Conservation (phyloP, 257 asterid genomes). For the Nicotiana benthamiana region DNA sequence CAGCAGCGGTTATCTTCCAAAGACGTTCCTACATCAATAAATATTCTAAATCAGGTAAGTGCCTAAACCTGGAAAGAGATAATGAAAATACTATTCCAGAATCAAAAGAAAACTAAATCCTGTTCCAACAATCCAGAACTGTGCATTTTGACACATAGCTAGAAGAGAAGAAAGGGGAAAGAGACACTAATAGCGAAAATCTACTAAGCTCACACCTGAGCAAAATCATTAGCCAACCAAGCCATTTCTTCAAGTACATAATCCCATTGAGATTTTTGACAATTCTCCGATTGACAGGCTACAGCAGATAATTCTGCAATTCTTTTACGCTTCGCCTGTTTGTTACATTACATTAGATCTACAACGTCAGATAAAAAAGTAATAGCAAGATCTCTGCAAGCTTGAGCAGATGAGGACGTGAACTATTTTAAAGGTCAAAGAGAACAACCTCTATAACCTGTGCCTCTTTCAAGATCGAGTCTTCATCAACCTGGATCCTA, state of each 20-base stretch:
- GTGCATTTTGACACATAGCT: neutral
- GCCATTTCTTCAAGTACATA: constrained; percentile 95
- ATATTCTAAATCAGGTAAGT: constrained; percentile 1
- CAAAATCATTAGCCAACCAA: constrained; percentile 98
- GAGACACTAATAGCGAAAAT: neutral
- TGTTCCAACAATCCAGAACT: neutral
- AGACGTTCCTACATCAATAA: constrained; percentile 61
- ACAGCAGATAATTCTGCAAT: constrained; percentile 51
- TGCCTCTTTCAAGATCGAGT: constrained; percentile 80
- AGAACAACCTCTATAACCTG: constrained; percentile 63
- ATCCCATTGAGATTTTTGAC: constrained; percentile 72
- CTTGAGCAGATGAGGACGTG: neutral
- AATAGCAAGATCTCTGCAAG: constrained; percentile 7
- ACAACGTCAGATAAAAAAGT: constrained; percentile 13
- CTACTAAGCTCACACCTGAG: constrained; percentile 56
- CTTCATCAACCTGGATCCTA: constrained; percentile 61
- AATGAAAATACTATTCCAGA: neutral
- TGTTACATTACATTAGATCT: constrained; percentile 35
- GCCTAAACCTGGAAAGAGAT: constrained; percentile 1
- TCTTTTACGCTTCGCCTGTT: constrained; percentile 84
- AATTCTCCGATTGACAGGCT: constrained; percentile 32
- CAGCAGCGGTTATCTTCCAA: constrained; percentile 80
- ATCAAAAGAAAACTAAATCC: neutral
- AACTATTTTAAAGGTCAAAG: neutral
- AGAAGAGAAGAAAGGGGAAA: neutral